Evolutionary conservation across 2,329 filamentous ascomycete genomes (phyloP), one percentile per base, ranked within the genome.

Genomic region (Scedosporium aurantiacum): DNA sequence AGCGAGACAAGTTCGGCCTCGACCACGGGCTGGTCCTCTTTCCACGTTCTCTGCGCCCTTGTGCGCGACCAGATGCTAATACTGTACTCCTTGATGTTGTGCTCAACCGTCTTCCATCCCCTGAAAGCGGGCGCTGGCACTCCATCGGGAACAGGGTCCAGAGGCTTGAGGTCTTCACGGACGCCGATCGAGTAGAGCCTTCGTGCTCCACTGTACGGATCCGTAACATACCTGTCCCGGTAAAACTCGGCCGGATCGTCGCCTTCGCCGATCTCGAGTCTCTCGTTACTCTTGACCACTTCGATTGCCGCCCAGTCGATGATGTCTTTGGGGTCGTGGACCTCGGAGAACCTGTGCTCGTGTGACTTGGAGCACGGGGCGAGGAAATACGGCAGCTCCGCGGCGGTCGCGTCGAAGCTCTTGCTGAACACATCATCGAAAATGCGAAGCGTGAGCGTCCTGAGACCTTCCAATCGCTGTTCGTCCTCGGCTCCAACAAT

Each of bases 381-480:
- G 14, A 97, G 69, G 76, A 91, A 96, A 72, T 97, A 99, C 0
- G 91, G 87, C 70, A 96, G 81, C 28, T 86, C 84, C 0, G 79
- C 72, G 0, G 78, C 66, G 16, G 84, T 78, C 0, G 82, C 76
- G 57, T 89, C 84, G 67, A 90, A 99, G 2, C 80, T 79, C 71
- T 99, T 99, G 72, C 91, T 93, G 75, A 96, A 97, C 0, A 97
- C 77, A 66, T 97, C 91, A 16, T 83, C 76, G 71, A 95, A 97
- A 0, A 95, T 73, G 4, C 82, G 79, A 47, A 95, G 74, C 0
- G 90, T 96, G 70, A 94, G 96, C 0, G 71, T 73, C 0, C 84
- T 85, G n/a, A 97, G 70, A 1, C 76, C 70, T 0, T 80, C 72
- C 0, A 91, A 8, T 5, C 23, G 4, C 14, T 50, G 18, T 2